Conservation (phyloP, 257 asterid species). For the Solanum clarkiae region DNA sequence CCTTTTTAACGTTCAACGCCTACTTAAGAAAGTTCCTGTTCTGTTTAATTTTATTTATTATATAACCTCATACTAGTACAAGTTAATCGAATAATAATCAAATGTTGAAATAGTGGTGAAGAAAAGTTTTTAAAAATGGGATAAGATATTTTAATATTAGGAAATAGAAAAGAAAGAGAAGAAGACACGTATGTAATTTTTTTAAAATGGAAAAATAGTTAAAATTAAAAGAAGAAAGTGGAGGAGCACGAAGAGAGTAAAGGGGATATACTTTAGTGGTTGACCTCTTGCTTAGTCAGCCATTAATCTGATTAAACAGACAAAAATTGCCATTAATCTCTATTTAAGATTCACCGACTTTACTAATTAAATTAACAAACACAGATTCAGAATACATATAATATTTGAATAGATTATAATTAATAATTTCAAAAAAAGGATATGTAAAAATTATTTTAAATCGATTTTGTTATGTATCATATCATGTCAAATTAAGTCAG, state of each 20-base stretch:
- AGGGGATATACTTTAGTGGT: conserved; percentile 15
- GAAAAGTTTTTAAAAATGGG: neutral
- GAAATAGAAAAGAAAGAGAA: neutral
- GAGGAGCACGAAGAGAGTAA: neutral
- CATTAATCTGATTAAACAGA: conserved; percentile 16
- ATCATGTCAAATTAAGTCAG: no score
- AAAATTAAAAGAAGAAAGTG: conserved; percentile 1
- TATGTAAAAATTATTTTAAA: no score
- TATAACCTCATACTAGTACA: neutral
- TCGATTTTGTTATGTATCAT: no score
- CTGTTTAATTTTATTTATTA: neutral
- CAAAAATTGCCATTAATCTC: neutral
- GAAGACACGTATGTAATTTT: neutral
- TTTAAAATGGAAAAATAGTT: neutral
- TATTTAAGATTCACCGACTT: conserved; percentile 6
- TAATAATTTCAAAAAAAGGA: no score
- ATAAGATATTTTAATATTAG: neutral
- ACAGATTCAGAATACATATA: neutral
- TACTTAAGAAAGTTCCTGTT: neutral
- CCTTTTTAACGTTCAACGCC: neutral
- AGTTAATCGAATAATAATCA: neutral
- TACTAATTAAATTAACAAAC: neutral
- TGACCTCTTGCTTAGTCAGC: conserved; percentile 26
- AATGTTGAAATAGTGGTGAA: neutral
- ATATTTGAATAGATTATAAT: neutral